Conservation (phyloP, 2,329 filamentous ascomycete genomes). For the Chaetothyriales sp. region DNA sequence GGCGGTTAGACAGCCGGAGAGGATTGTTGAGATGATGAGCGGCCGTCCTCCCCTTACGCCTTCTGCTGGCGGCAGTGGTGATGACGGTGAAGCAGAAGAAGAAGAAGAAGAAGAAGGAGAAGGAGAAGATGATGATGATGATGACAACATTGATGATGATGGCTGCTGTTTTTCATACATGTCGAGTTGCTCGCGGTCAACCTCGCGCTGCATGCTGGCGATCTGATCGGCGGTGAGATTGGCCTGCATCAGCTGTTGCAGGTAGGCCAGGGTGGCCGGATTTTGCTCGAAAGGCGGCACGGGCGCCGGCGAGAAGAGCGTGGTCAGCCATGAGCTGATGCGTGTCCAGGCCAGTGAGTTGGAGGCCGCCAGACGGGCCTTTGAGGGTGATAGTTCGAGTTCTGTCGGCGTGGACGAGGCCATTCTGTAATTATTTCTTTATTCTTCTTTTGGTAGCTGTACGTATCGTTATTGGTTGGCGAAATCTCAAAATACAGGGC, state of each 20-base stretch:
- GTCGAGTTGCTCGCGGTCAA: background rate
- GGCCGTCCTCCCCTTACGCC: background rate
- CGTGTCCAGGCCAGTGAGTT: constrained; percentile 85
- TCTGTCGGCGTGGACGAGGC: background rate
- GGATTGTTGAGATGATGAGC: background rate
- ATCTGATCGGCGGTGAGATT: constrained; percentile 12
- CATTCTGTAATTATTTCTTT: background rate
- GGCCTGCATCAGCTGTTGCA: constrained; percentile 15
- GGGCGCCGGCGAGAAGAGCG: constrained; percentile 50
- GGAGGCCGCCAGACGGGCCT: constrained; percentile 61
- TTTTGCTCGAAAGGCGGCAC: constrained; percentile 75
- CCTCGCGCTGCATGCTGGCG: background rate
- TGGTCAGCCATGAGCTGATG: constrained; percentile 67
- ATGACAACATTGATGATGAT: background rate
- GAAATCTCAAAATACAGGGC: too few relatives aligned
- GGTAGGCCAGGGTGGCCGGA: constrained; percentile 46
- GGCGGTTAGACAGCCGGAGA: constrained; percentile 22
- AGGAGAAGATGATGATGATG: background rate
- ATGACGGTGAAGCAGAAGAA: background rate
- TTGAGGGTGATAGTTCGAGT: constrained; percentile 46
- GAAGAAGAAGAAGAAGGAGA: too few relatives aligned
- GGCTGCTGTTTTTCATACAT: background rate
- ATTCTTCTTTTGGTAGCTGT: background rate
- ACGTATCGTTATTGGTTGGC: too few relatives aligned
- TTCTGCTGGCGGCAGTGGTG: background rate